Evolutionary conservation across 768 basidiomycete species (phyloP).

Genomic region (Chalciporus chontae): DNA sequence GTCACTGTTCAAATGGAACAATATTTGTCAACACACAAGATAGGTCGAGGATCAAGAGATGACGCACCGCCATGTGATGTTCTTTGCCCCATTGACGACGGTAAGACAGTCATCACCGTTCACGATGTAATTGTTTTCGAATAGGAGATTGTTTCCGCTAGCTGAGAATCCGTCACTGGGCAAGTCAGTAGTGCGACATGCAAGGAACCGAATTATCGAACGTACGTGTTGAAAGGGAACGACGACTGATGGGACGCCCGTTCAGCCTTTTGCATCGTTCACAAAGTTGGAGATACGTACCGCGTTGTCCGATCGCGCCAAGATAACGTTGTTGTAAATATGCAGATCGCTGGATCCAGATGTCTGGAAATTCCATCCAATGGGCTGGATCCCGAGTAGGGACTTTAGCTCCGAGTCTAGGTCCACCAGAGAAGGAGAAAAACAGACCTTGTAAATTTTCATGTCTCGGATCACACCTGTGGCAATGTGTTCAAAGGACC

Average conservation of each 20-base stretch:
- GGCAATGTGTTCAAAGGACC: conserved; percentile 48
- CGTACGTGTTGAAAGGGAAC: not conserved
- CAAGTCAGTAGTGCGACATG: too few species aligned
- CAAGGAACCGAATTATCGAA: not conserved
- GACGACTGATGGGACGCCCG: too few species aligned
- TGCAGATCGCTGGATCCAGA: conserved; percentile 48
- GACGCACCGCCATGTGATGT: conserved; percentile 46
- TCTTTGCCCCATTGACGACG: conserved; percentile 52
- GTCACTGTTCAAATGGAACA: conserved; percentile 31
- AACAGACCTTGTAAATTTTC: conserved; percentile 50
- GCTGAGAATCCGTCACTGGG: too few species aligned
- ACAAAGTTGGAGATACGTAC: not conserved
- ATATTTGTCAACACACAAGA: not conserved
- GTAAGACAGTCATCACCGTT: conserved; percentile 66
- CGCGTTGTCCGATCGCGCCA: conserved; percentile 36
- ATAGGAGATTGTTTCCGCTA: too few species aligned
- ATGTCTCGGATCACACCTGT: conserved; percentile 54
- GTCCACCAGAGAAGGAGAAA: not conserved
- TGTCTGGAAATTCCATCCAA: conserved; percentile 52
- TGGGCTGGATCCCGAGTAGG: conserved; percentile 15
- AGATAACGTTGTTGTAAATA: conserved; percentile 51
- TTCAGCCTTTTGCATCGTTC: not conserved
- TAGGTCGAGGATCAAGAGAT: not conserved
- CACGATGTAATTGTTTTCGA: conserved; percentile 40
- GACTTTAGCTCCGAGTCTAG: not conserved